Conservation (phyloP, 2,329 filamentous ascomycete species). For the Tolypocladium ovalisporum region DNA sequence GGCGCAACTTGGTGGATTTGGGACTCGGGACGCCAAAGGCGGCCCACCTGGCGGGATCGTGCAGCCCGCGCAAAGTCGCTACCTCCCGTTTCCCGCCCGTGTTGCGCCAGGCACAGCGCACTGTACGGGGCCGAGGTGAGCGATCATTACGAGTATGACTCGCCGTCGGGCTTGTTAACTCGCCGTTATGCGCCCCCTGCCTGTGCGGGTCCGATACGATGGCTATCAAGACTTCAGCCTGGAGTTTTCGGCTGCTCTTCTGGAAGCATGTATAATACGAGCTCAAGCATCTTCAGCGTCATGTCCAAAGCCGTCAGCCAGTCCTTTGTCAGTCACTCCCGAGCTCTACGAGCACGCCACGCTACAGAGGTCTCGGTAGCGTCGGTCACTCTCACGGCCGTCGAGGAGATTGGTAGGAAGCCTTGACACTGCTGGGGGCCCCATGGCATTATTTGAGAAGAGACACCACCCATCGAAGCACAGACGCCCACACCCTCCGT, state of each 20-base stretch:
- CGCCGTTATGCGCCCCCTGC: neutral
- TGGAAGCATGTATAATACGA: neutral
- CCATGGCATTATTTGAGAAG: conserved; percentile 6
- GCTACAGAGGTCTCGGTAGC: neutral
- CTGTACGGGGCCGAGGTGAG: neutral
- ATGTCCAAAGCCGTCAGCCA: neutral
- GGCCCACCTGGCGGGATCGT: neutral
- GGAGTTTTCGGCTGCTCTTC: neutral
- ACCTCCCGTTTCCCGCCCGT: neutral
- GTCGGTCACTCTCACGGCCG: neutral
- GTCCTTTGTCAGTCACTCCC: neutral
- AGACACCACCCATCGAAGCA: neutral
- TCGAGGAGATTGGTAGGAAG: neutral
- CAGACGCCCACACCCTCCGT: neutral
- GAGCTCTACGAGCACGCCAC: neutral
- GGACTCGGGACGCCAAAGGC: neutral
- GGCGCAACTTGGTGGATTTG: neutral
- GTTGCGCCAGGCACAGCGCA: neutral
- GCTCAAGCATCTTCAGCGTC: neutral
- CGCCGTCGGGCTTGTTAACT: neutral
- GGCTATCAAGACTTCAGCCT: neutral
- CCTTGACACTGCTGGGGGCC: neutral
- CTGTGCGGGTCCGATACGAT: neutral
- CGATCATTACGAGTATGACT: neutral
- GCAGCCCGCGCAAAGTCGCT: neutral